These are phyloP conservation scores for Hypoxylon intermedium DNA, from an alignment of 495 filamentous ascomycete genomes.

Conservation along the genomic window DNA sequence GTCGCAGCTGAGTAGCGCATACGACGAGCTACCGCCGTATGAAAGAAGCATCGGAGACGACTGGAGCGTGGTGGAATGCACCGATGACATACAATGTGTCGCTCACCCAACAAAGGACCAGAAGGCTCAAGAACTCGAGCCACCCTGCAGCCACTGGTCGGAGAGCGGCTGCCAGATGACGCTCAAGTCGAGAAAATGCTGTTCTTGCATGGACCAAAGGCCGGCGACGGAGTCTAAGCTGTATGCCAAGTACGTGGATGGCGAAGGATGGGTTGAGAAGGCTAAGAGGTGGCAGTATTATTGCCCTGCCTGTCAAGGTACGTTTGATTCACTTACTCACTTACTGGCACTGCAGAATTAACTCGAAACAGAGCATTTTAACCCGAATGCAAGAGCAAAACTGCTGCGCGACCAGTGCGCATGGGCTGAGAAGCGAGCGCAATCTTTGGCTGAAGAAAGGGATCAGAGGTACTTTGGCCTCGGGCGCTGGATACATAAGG, in stretches of 20 bases:
- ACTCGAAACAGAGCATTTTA: slow-evolving; percentile 18
- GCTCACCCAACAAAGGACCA: not conserved
- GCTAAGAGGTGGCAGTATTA: slow-evolving; percentile 27
- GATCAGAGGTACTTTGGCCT: slow-evolving; percentile 20
- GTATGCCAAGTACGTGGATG: slow-evolving; percentile 21
- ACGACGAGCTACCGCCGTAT: slow-evolving; percentile 5
- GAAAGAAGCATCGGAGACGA: not conserved
- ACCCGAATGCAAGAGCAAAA: slow-evolving; percentile 14
- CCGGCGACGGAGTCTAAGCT: slow-evolving; percentile 15
- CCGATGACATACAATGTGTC: too few relatives aligned
- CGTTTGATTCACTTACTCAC: not conserved
- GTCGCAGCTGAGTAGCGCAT: not conserved
- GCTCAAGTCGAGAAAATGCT: slow-evolving; percentile 9
- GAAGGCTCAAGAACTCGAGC: not conserved
- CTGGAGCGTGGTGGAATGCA: not conserved
- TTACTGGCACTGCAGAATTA: not conserved
- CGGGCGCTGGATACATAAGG: slow-evolving; percentile 19
- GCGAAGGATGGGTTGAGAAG: slow-evolving; percentile 20
- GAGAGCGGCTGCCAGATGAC: slow-evolving; percentile 14
- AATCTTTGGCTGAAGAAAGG: slow-evolving; percentile 22
- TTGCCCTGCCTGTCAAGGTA: slow-evolving; percentile 23
- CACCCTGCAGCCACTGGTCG: slow-evolving; percentile 26
- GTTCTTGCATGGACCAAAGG: slow-evolving; percentile 22
- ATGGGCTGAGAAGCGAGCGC: slow-evolving; percentile 27
- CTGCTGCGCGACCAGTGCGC: slow-evolving; percentile 10